Evolutionary conservation across 163 green algal species (phyloP).

Genomic region (Scenedesmus sp.): DNA sequence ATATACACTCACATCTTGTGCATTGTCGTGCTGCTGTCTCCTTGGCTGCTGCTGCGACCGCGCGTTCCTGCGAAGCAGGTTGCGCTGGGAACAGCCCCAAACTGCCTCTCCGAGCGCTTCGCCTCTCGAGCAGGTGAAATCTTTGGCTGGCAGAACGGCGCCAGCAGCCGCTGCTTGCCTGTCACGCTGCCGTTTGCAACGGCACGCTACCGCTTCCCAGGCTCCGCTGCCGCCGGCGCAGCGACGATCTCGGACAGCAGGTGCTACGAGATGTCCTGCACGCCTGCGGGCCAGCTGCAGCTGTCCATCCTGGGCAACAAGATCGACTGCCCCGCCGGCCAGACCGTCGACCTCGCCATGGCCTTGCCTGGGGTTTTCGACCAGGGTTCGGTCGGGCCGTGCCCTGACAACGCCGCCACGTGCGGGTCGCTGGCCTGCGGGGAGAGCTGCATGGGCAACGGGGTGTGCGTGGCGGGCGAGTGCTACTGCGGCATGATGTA

Average conservation of each 20-base stretch:
- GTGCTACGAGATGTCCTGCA: constrained; percentile 51
- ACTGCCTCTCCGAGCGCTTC: constrained; percentile 43
- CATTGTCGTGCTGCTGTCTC: background rate
- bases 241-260: constrained; percentile 33
- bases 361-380: constrained; percentile 35
- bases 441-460: constrained; percentile 15
- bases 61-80: background rate
- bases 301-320: constrained; percentile 37
- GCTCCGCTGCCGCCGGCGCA: constrained; percentile 15
- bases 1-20: too few species aligned
- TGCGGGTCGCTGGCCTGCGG: constrained; percentile 35
- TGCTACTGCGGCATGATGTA: constrained; percentile 54
- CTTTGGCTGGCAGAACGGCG: constrained; percentile 57
- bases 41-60: too few species aligned
- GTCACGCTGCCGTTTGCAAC: constrained; percentile 53
- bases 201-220: constrained; percentile 40
- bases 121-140: constrained; percentile 9
- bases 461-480: constrained; percentile 8
- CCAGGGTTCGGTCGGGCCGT: constrained; percentile 50
- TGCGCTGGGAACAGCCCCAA: constrained; percentile 31
- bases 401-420: constrained; percentile 49
- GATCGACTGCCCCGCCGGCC: constrained; percentile 40
- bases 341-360: constrained; percentile 38
- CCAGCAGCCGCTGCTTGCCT: constrained; percentile 43
- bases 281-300: constrained; percentile 20